These are phyloP conservation scores for Actinomucor elegans DNA, from an alignment of 371 early-diverging fungal genomes.

Conservation along the genomic window DNA sequence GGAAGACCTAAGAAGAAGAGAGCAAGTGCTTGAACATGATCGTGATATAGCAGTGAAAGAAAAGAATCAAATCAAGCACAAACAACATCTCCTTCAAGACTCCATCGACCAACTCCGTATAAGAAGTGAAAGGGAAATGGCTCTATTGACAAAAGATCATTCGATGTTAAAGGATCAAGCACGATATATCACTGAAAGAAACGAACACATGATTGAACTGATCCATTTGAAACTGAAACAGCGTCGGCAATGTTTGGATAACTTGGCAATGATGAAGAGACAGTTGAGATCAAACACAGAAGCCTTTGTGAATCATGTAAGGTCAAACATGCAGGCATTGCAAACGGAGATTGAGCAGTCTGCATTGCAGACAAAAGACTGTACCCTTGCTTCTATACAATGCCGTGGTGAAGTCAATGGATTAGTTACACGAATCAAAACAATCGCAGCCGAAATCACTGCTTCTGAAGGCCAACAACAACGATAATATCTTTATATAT, in stretches of 20 bases:
- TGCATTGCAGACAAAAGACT: conserved; percentile 23
- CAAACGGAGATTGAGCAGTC: conserved; percentile 21
- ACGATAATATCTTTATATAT: not conserved
- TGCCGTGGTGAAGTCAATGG: conserved; percentile 46
- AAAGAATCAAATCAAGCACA: conserved; percentile 34
- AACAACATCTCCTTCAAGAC: conserved; percentile 24
- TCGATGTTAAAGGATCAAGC: conserved; percentile 18
- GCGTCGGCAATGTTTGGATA: conserved; percentile 15
- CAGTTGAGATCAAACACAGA: conserved; percentile 17
- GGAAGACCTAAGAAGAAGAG: conserved; percentile 39
- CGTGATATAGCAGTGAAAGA: conserved; percentile 35
- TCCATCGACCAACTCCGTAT: conserved; percentile 26
- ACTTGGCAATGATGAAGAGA: conserved; percentile 3
- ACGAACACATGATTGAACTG: conserved; percentile 9
- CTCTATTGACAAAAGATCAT: conserved; percentile 25
- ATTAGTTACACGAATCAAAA: conserved; percentile 35
- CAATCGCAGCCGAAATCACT: conserved; percentile 33
- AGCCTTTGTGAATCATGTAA: conserved; percentile 16
- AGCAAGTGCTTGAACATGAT: conserved; percentile 41
- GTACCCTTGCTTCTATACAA: conserved; percentile 26
- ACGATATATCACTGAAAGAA: conserved; percentile 21
- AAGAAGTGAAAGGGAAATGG: conserved; percentile 33
- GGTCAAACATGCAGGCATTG: conserved; percentile 25
- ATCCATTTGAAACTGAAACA: conserved; percentile 12
- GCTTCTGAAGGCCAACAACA: conserved; percentile 15